phyloP scores from a whole-genome alignment of 768 basidiomycete genomes.

The Tulasnella sp. region DNA sequence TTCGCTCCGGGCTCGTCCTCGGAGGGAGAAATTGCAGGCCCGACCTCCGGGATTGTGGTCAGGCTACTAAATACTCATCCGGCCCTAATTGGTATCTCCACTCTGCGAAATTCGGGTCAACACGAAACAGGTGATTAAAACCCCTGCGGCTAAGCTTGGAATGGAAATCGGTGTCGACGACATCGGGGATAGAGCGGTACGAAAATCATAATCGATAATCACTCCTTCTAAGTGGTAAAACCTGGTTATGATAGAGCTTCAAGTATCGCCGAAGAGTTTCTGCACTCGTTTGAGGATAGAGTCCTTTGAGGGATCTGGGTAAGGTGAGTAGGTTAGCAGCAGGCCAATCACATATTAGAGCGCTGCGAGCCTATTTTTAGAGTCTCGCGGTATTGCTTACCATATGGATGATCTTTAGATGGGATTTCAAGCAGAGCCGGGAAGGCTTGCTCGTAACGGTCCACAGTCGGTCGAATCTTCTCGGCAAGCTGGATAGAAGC shows the following conservation, averaged over 20 bases:
- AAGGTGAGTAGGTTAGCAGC: background rate
- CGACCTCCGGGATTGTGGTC: background rate
- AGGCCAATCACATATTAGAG: background rate
- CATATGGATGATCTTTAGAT: constrained; percentile 97
- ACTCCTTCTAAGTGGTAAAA: background rate
- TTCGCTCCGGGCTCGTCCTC: no score
- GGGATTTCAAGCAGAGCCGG: constrained; percentile 97
- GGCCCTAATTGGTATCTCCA: background rate
- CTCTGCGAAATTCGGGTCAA: background rate
- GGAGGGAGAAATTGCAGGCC: background rate
- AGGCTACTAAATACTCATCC: background rate
- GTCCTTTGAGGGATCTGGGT: constrained; percentile 87
- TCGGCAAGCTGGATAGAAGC: constrained; percentile 71
- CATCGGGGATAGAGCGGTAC: background rate
- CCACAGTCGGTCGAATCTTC: constrained; percentile 91
- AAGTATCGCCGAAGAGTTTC: constrained; percentile 90
- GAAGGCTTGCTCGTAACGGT: constrained; percentile 93
- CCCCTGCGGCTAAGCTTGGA: background rate
- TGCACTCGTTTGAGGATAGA: constrained; percentile 94
- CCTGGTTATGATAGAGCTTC: background rate
- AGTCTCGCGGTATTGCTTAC: constrained; percentile 44
- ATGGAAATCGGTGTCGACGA: background rate
- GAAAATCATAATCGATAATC: background rate
- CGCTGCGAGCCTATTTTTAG: background rate
- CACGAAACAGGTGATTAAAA: background rate